Conservation (phyloP, 1,284 basidiomycete genomes). For the Xerocomus amazonicus region DNA sequence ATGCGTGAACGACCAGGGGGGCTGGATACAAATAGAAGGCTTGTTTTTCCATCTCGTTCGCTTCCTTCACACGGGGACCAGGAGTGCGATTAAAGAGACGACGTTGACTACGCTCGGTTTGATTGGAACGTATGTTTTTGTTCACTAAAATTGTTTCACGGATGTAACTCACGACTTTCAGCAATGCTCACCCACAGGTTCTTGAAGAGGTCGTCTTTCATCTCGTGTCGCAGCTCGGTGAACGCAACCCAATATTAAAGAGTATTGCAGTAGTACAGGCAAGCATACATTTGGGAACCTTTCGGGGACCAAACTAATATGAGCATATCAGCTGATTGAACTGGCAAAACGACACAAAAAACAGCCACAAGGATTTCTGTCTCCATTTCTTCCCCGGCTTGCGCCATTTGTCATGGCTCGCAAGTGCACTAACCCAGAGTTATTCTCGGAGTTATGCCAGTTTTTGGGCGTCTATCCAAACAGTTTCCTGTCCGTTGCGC, state of each 20-base stretch:
- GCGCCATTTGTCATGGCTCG: slow-evolving; percentile 64
- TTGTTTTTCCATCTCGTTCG: slow-evolving; percentile 49
- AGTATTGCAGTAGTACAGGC: slow-evolving; percentile 68
- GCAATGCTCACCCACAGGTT: slow-evolving; percentile 48
- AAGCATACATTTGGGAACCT: slow-evolving; percentile 1
- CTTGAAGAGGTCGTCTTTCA: slow-evolving; percentile 62
- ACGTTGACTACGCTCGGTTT: slow-evolving; percentile 55
- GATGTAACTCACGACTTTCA: slow-evolving; percentile 25
- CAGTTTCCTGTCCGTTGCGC: slow-evolving; percentile 68
- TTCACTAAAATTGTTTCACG: not conserved
- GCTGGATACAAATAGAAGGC: slow-evolving; percentile 37
- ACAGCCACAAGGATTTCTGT: slow-evolving; percentile 64
- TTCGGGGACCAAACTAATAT: slow-evolving; percentile 8
- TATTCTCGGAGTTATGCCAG: slow-evolving; percentile 61
- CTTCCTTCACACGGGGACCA: slow-evolving; percentile 40
- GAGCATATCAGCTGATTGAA: slow-evolving; percentile 50
- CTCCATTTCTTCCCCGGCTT: slow-evolving; percentile 68
- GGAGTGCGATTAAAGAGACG: slow-evolving; percentile 54
- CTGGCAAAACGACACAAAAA: slow-evolving; percentile 60
- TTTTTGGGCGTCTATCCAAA: slow-evolving; percentile 53
- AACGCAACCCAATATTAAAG: slow-evolving; percentile 62
- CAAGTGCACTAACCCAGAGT: slow-evolving; percentile 54
- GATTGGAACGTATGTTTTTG: slow-evolving; percentile 55
- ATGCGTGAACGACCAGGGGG: slow-evolving; percentile 31
- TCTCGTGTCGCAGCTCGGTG: slow-evolving; percentile 67